These are phyloP conservation scores for Leccinum angustisporum DNA, from an alignment of 1,284 basidiomycete species.

Conservation along the genomic window DNA sequence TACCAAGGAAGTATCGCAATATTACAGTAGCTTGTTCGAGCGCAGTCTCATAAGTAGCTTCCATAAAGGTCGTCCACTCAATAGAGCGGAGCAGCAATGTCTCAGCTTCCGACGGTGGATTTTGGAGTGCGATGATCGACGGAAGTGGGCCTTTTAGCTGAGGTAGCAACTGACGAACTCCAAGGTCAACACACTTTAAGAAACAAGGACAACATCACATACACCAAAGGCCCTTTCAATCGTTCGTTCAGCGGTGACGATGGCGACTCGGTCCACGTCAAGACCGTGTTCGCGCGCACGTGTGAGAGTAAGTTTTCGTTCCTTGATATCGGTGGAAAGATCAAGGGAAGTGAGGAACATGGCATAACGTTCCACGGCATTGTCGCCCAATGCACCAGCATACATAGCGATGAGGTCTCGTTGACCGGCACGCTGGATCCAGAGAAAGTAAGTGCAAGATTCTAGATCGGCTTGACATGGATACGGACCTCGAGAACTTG, in stretches of 20 bases:
- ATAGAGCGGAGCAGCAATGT: constrained; percentile 79
- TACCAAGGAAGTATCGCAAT: constrained; percentile 85
- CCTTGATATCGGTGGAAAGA: constrained; percentile 63
- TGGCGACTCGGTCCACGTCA: constrained; percentile 80
- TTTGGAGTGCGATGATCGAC: constrained; percentile 51
- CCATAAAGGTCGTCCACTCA: constrained; percentile 89
- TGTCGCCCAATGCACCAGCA: constrained; percentile 87
- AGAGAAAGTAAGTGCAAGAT: neutral
- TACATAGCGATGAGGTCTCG: constrained; percentile 92
- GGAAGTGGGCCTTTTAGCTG: constrained; percentile 60
- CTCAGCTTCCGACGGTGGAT: constrained; percentile 57
- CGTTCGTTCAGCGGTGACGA: constrained; percentile 78
- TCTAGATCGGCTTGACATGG: neutral
- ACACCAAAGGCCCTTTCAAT: constrained; percentile 74
- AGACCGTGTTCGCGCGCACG: constrained; percentile 84
- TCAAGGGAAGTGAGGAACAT: constrained; percentile 86
- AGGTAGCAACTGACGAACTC: constrained; percentile 47
- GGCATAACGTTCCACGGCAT: constrained; percentile 91
- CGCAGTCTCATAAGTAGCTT: constrained; percentile 74
- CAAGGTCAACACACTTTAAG: constrained; percentile 5
- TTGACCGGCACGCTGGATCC: constrained; percentile 66
- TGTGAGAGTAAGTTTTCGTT: constrained; percentile 72
- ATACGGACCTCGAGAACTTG: constrained; percentile 75
- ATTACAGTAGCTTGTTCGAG: constrained; percentile 85
- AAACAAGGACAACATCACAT: constrained; percentile 24